Evolutionary conservation across 2,329 filamentous ascomycete genomes (phyloP).

Genomic region (Microdochium nivale): DNA sequence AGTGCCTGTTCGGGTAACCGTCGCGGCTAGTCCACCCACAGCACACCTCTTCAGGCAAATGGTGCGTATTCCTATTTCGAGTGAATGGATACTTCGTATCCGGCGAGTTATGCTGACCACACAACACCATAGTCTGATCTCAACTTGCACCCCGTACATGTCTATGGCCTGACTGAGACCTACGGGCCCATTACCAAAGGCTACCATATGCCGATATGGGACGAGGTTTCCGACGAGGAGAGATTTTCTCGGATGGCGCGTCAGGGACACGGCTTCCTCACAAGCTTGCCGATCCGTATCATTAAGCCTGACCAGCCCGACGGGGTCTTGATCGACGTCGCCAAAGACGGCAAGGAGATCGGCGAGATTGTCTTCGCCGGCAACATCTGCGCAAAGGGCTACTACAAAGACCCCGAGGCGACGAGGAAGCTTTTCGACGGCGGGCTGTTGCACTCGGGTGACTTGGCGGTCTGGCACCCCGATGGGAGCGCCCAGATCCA

Average conservation of each 20-base stretch:
- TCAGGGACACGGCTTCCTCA: conserved; percentile 87
- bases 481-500: conserved; percentile 89
- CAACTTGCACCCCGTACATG: conserved; percentile 85
- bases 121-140: conserved; percentile 31
- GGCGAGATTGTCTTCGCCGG: conserved; percentile 81
- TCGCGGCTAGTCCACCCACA: conserved; percentile 85
- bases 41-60: conserved; percentile 90
- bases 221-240: conserved; percentile 61
- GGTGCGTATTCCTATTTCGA: conserved; percentile 33
- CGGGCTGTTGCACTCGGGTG: conserved; percentile 80
- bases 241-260: conserved; percentile 86
- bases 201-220: conserved; percentile 81
- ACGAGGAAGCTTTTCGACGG: conserved; percentile 82
- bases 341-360: conserved; percentile 63
- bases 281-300: conserved; percentile 70
- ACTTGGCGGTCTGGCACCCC: conserved; percentile 86
- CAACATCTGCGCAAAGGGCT: conserved; percentile 87
- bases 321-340: conserved; percentile 57
- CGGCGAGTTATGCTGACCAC: background rate
- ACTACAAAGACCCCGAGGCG: conserved; percentile 83
- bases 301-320: conserved; percentile 70
- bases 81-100: background rate
- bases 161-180: conserved; percentile 82
- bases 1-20: conserved; percentile 72
- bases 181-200: conserved; percentile 95